Evolutionary conservation across 2,329 filamentous ascomycete genomes (phyloP), one percentile per base, ranked within the genome.

Genomic region (Tolypocladium sp.): DNA sequence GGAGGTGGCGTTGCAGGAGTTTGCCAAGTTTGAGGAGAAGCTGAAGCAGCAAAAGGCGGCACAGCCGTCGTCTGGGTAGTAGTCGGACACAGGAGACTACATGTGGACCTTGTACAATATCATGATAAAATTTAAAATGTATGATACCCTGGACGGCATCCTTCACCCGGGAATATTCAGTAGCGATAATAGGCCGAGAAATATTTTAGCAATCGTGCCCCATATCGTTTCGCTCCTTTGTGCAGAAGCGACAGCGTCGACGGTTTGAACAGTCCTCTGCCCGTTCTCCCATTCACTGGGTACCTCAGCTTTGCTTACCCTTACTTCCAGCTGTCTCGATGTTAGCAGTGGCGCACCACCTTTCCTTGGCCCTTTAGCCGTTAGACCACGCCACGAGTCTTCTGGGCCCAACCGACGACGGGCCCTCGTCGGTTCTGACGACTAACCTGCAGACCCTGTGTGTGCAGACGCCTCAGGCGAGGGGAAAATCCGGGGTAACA

Each of bases 21-120:
- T 99, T 76, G 90, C 89, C 64, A 94, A 90, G 74, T 97, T 97
- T 70, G 93, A 97, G 73, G 91, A 97, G 77, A 97, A 85, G 74
- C 73, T 86, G 59, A 82, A 79, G 70, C 76, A 77, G 62, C 81
- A 85, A 64, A 83, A 82, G 69, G 25, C 56, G 76, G 76, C 12
- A 52, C 63, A 41, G 63, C 62, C 52, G 62, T 60, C 35, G n/a
- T 30, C 52, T 20, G 49, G 35, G 8, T 61, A 55, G 37, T 22
- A 27, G 25, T 53, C 57, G 56, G 49, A 40, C 2, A 7, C 30
- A 6, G 35, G 22, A 44, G 27, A 41, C 27, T 20, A n/a, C 20
- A 33, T 15, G 30, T n/a, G 30, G 49, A 33, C 22, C 13, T 13
- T 57, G 55, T 57, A 57, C n/a, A 57, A n/a, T 27, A 57, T 35